Conservation (phyloP, 2,329 filamentous ascomycete species). For the Xylariaceae sp. region DNA sequence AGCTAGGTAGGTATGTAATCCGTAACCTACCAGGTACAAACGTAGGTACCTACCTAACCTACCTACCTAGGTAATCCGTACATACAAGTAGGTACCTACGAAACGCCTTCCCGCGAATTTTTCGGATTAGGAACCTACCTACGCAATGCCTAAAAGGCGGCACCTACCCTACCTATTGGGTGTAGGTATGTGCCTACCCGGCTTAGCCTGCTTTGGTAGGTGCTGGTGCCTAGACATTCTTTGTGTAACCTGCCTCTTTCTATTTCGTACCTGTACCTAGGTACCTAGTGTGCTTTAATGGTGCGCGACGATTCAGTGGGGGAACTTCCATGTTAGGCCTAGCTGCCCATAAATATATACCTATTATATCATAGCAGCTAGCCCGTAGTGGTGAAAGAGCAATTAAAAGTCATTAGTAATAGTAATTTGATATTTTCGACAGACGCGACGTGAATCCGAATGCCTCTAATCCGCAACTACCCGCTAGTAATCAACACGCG, state of each 20-base stretch:
- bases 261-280: too few relatives aligned
- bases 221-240: not conserved
- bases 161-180: not conserved
- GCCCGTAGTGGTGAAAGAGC: not conserved
- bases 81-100: not conserved
- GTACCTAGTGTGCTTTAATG: too few relatives aligned
- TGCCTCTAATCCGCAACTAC: not conserved
- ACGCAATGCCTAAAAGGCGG: not conserved
- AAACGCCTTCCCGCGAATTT: not conserved
- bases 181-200: not conserved
- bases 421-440: not conserved
- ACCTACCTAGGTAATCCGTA: not conserved
- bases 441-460: constrained; percentile 15
- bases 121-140: too few relatives aligned
- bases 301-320: too few relatives aligned
- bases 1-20: too few relatives aligned
- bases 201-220: not conserved
- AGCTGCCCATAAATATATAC: not conserved
- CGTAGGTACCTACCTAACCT: not conserved
- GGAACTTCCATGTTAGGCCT: not conserved
- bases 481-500: constrained; percentile 9
- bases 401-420: not conserved
- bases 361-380: not conserved
- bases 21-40: too few relatives aligned
- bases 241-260: too few relatives aligned